Base-by-base conservation (phyloP, 371 early-diverging fungal genomes). In the Dichotomocladium elegans region DNA sequence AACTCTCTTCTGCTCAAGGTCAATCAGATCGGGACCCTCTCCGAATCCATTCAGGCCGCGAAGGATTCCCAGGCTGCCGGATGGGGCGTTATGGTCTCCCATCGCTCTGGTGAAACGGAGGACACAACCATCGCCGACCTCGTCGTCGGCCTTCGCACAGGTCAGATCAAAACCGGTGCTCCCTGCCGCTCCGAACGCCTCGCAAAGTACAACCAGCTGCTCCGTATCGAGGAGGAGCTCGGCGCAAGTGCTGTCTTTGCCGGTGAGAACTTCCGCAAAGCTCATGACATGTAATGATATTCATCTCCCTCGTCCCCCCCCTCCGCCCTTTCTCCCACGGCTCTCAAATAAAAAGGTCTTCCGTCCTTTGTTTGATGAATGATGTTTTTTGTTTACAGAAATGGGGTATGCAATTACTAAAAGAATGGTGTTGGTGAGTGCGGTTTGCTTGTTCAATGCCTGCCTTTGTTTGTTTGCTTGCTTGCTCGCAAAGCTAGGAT, bases 161-260 rank as follows among this genome's bases (percentile, higher is more conserved):
- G 99, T 52, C 97, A 97, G 80, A 96, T 99, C 83, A 99, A 99
- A 89, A 93, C 98, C 47, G 99, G 99, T 67, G 99, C 99, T 34
- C 97, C 99, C 25, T 96, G 96, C 86, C 86, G 98, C 58, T 92
- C 94, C 28, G 99, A 99, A 81, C 86, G 99, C 63, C 77, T 96
- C 56, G 93, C 93, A 69, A 99, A 98, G 84, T 98, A 95, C 85
- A 99, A 99, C 88, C 97, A 98, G 81, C 80, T 99, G 35, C 81
- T 99, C 52, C 87, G 95, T 56, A 93, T 96, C 60, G 90, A 92
- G 70, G 93, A 94, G 69, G 88, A 89, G 70, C 75, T 92, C 26
- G 90, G 89, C 55, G 77, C 66, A 47, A 74, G 84, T 44, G 87
- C 88, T 55, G 68, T 88, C 68, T 97, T 95, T 70, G 98, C 98